Evolutionary conservation across 192 early-diverging fungal genomes (phyloP).

Genomic region (Coemansia sp.): DNA sequence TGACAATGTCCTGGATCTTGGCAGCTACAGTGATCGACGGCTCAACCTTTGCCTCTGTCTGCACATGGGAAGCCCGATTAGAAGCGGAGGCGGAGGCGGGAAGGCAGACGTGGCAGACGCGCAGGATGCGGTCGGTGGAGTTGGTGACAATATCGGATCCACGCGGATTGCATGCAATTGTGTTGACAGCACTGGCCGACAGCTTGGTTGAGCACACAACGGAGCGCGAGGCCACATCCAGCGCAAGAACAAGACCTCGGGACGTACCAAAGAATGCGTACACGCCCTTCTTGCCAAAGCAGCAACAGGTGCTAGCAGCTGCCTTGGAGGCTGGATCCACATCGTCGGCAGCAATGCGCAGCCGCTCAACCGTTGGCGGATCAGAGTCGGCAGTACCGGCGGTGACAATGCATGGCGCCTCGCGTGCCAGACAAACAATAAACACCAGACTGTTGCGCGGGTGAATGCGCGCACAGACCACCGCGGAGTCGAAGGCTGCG

Average conservation of each 20-base stretch:
- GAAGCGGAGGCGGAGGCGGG: constrained; percentile 5
- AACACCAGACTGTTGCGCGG: constrained; percentile 61
- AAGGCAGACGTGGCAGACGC: constrained; percentile 60
- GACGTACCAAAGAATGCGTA: constrained; percentile 39
- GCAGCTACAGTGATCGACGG: constrained; percentile 46
- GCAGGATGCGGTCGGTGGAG: constrained; percentile 76
- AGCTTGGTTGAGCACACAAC: constrained; percentile 37
- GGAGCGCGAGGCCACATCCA: constrained; percentile 21
- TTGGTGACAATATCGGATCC: constrained; percentile 74
- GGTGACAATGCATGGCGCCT: constrained; percentile 45
- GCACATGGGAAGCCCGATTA: constrained; percentile 3
- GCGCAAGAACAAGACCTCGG: constrained; percentile 45
- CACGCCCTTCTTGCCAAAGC: constrained; percentile 55
- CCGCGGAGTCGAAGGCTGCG: constrained; percentile 68
- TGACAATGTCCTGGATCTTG: constrained; percentile 90
- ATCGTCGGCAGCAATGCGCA: constrained; percentile 22
- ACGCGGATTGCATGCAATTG: constrained; percentile 42
- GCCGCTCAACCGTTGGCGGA: constrained; percentile 12
- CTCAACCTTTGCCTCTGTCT: constrained; percentile 12
- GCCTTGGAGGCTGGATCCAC: constrained; percentile 37
- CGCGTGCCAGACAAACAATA: constrained; percentile 30
- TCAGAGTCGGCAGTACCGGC: background rate
- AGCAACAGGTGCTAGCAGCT: constrained; percentile 48
- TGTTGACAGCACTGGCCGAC: constrained; percentile 37
- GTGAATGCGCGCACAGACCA: constrained; percentile 75